A percentile compares a stretch with the other conserved stretches of the same genome.
Conservation (phyloP, 1,284 basidiomycete genomes). For the Rugosomyces carneus region DNA sequence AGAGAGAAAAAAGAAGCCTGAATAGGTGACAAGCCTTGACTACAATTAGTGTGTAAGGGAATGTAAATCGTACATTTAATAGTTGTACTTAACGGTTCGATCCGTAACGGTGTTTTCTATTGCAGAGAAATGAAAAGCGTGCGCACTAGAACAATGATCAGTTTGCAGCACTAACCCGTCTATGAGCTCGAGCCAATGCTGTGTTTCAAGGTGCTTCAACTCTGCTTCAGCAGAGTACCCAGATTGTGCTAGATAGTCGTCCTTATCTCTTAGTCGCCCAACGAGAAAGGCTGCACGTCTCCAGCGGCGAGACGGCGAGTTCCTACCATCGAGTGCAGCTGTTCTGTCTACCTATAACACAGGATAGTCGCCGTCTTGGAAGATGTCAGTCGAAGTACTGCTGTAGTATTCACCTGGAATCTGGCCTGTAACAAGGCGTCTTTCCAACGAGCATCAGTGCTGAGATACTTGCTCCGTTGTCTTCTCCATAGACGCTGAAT, state of each 20-base stretch:
- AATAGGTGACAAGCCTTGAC: conserved; percentile 28
- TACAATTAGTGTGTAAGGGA: conserved; percentile 11
- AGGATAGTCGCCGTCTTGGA: background rate
- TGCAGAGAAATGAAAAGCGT: background rate
- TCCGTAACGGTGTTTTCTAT: conserved; percentile 67
- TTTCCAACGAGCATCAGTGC: conserved; percentile 36
- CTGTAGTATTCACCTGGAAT: conserved; percentile 27
- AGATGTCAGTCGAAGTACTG: background rate
- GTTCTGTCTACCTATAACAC: conserved; percentile 33
- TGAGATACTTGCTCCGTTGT: conserved; percentile 24
- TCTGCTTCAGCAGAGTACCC: conserved; percentile 25
- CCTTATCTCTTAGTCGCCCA: conserved; percentile 37
- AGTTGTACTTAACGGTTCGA: conserved; percentile 43
- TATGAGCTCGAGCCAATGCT: conserved; percentile 64
- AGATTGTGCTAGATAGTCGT: conserved; percentile 29
- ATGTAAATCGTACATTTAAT: background rate
- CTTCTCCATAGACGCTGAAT: conserved; percentile 29
- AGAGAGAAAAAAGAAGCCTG: background rate
- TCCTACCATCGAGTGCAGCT: conserved; percentile 37
- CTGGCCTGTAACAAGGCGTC: conserved; percentile 35
- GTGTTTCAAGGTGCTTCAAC: conserved; percentile 47
- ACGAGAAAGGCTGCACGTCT: conserved; percentile 39
- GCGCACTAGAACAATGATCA: background rate
- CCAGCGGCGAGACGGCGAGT: conserved; percentile 41
- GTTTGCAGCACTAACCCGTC: conserved; percentile 37